Percentiles rank a stretch among this genome's conserved stretches.
phyloP scores from a whole-genome alignment of 306 rosid species.

The Vigna trinervia region DNA sequence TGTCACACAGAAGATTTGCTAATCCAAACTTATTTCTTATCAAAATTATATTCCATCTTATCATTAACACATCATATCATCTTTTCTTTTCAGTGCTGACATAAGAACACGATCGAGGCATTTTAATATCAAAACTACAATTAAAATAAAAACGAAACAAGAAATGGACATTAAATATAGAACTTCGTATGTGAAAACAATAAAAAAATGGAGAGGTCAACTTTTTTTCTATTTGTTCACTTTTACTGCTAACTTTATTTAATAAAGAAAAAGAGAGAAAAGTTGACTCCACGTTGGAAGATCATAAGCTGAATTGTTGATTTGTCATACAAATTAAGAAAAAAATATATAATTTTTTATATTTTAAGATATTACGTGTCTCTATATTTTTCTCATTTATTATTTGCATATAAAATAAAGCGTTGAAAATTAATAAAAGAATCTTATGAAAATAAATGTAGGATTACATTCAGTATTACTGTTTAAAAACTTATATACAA shows the following conservation, averaged over 20 bases:
- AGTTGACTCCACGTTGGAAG: slow-evolving; percentile 9
- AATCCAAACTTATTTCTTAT: too few relatives aligned
- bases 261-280: not conserved
- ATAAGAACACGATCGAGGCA: not conserved
- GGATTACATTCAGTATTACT: too few relatives aligned
- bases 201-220: not conserved
- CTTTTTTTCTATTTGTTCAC: not conserved
- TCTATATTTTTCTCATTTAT: too few relatives aligned
- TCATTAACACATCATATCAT: not conserved
- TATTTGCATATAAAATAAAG: too few relatives aligned
- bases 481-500: too few relatives aligned
- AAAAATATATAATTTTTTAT: not conserved
- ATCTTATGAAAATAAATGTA: too few relatives aligned
- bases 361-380: too few relatives aligned
- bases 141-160: not conserved
- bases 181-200: not conserved
- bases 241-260: not conserved
- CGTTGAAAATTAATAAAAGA: too few relatives aligned
- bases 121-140: not conserved
- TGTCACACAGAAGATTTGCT: too few relatives aligned
- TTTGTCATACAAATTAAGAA: too few relatives aligned
- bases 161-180: not conserved
- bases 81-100: not conserved
- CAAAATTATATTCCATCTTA: not conserved
- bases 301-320: not conserved